Evolutionary conservation across 345 rosid species (phyloP), one percentile per base, ranked within the genome.

Genomic region (Mangifera indica): DNA sequence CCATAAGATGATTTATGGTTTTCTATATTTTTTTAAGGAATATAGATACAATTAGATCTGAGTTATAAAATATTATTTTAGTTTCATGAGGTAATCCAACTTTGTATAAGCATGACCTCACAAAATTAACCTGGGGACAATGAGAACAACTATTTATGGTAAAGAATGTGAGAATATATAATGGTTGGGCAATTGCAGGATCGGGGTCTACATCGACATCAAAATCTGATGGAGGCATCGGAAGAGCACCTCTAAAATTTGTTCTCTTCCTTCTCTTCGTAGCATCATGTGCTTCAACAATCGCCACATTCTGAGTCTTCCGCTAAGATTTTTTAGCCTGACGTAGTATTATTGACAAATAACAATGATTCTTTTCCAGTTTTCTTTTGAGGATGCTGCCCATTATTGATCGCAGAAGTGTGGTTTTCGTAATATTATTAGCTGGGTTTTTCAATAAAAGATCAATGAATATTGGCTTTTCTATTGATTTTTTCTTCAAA

Each of bases 131-230:
- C 5, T 7, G 1, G 7, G 42, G 9, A 37, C 9, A 7, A 7
- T 37, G 42, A 6, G 42, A 37, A 37, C 9, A 37, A 37, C 42
- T 37, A 37, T 37, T 37, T 37, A 37, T 37, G 42, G 9, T 37
- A 37, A 11, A 20, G 53, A 22, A 21, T n/a, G 10, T 24, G 12
- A 20, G 44, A 13, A 49, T 0, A 72, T 63, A 37, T 24, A 60
- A 70, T 49, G 7, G 56, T 63, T 24, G 54, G 40, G 63, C 58
- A 69, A 63, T 37, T 78, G 52, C 74, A 69, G 82, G 82, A 51
- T 61, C 74, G 9, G 84, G 84, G 57, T 82, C 88, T 21, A 89
- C 87, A 74, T 87, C 91, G 21, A 69, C 87, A 52, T 45, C 81
- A 21, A 67, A 88, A 63, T 85, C 88, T 45, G 86, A 74, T 22